Evolutionary conservation across 768 basidiomycete species (phyloP).

Genomic region (Mycena albidolilacea): DNA sequence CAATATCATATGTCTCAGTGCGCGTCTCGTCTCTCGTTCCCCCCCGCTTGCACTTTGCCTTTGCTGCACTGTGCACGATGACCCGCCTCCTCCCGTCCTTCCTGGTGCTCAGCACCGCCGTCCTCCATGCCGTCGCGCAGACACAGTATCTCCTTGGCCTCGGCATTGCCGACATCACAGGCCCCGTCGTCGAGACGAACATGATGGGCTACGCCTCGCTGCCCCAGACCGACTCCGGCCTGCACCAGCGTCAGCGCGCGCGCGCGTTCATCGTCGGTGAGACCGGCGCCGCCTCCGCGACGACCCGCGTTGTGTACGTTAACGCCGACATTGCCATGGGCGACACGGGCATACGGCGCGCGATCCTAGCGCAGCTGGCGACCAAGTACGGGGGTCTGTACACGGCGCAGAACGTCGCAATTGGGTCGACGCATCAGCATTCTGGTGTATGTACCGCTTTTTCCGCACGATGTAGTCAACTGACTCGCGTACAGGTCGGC

Average conservation of each 20-base stretch:
- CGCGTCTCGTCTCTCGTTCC: neutral
- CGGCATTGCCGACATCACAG: constrained; percentile 73
- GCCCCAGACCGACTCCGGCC: constrained; percentile 77
- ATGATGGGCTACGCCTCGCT: constrained; percentile 87
- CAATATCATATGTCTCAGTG: constrained; percentile 17
- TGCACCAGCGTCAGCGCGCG: constrained; percentile 85
- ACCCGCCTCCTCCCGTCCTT: constrained; percentile 34
- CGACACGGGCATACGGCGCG: constrained; percentile 80
- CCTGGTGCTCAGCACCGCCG: constrained; percentile 31
- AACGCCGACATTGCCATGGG: constrained; percentile 91
- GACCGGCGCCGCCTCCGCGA: constrained; percentile 54
- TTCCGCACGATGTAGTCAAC: constrained; percentile 9
- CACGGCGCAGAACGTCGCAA: constrained; percentile 76
- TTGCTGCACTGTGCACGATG: constrained; percentile 17
- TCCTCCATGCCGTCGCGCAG: constrained; percentile 44
- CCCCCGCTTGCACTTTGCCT: neutral
- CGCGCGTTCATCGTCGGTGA: constrained; percentile 85
- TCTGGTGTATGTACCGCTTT: neutral
- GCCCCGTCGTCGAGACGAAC: constrained; percentile 89
- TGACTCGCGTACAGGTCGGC: constrained; percentile 56
- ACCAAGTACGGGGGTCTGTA: constrained; percentile 74
- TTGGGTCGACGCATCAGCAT: constrained; percentile 75
- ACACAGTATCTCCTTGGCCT: constrained; percentile 73
- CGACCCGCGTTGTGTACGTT: constrained; percentile 79
- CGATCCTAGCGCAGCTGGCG: constrained; percentile 72